phyloP scores from a whole-genome alignment of 2,329 filamentous ascomycete genomes.

The Hypoxylon sp. region DNA sequence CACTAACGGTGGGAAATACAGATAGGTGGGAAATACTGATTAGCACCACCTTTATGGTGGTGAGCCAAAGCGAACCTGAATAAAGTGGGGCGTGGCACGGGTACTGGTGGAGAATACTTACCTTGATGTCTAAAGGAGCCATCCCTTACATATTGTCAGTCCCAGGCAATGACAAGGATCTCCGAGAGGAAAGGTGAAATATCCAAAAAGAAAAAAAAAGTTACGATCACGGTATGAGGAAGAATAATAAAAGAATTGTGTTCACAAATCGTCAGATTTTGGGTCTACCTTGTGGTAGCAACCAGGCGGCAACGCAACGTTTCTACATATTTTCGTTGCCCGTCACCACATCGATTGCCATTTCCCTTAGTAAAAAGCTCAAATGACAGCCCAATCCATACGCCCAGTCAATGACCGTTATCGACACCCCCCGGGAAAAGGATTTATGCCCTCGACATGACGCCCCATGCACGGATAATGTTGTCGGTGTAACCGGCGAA shows the following conservation, averaged over 20 bases:
- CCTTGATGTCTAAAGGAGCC: neutral
- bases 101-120: neutral
- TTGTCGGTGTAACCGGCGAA: conserved; percentile 99
- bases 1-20: too few relatives aligned
- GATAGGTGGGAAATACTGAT: too few relatives aligned
- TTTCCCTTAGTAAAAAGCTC: conserved; percentile 54
- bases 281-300: conserved; percentile 52
- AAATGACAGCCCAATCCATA: conserved; percentile 56
- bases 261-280: conserved; percentile 54
- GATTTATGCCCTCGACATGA: conserved; percentile 90
- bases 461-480: conserved; percentile 97
- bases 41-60: too few relatives aligned
- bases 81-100: too few relatives aligned
- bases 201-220: neutral
- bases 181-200: neutral
- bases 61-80: too few relatives aligned
- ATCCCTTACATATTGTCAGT: neutral
- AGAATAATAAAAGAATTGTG: conserved; percentile 39
- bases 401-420: conserved; percentile 56
- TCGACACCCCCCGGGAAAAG: conserved; percentile 45
- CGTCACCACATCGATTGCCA: conserved; percentile 51
- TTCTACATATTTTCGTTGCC: conserved; percentile 49
- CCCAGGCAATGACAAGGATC: neutral
- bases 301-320: conserved; percentile 49
- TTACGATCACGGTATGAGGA: conserved; percentile 2